Evolutionary conservation across 2,329 filamentous ascomycete genomes (phyloP).

Genomic region (Fusarium verticillioides): DNA sequence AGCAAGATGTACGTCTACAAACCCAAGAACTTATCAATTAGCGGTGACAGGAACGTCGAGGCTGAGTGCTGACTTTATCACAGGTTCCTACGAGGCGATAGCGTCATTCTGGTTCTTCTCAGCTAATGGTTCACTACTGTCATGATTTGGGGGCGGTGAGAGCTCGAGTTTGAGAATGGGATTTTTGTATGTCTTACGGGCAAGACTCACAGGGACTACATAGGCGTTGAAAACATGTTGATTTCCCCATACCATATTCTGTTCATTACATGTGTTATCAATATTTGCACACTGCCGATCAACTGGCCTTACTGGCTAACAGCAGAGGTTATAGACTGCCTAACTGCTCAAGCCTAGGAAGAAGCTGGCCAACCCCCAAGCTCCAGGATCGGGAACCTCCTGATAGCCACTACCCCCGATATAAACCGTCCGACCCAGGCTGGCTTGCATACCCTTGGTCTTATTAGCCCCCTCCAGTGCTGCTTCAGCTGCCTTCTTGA

Average conservation of each 20-base stretch:
- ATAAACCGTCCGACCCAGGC: constrained; percentile 70
- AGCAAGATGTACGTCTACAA: constrained; percentile 85
- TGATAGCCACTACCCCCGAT: constrained; percentile 58
- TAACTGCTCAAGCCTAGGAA: constrained; percentile 74
- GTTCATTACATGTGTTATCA: constrained; percentile 13
- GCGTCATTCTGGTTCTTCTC: constrained; percentile 86
- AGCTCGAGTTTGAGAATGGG: constrained; percentile 41
- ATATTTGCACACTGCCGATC: constrained; percentile 2
- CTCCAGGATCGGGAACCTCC: constrained; percentile 72
- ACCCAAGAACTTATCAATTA: not conserved
- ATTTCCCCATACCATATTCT: constrained; percentile 31
- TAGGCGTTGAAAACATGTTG: constrained; percentile 53
- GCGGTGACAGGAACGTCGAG: constrained; percentile 13
- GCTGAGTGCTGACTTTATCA: constrained; percentile 34
- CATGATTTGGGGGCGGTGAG: constrained; percentile 29
- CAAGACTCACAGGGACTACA: constrained; percentile 49
- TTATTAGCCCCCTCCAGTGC: constrained; percentile 80
- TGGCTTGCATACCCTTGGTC: constrained; percentile 93
- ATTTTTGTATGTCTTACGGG: constrained; percentile 47
- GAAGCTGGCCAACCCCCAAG: constrained; percentile 79
- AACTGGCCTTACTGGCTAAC: not conserved
- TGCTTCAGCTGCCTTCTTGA: constrained; percentile 79
- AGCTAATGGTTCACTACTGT: constrained; percentile 61
- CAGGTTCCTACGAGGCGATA: constrained; percentile 88
- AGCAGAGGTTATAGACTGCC: constrained; percentile 32